Conservation (phyloP, 495 filamentous ascomycete genomes). For the Aspergillus bertholletiae region DNA sequence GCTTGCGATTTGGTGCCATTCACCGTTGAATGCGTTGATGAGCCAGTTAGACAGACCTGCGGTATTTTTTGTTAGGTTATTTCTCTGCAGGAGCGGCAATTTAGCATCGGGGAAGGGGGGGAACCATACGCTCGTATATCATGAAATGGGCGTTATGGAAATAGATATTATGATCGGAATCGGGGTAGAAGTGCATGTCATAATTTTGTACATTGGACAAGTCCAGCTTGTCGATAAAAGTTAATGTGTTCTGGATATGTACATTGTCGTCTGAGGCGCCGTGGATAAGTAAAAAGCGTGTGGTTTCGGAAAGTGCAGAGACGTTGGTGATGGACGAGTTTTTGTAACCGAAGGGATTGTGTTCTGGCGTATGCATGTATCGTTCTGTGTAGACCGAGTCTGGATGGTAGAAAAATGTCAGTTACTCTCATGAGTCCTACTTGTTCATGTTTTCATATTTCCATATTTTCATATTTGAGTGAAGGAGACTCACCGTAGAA, state of each 20-base stretch:
- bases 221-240: conserved; percentile 82
- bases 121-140: conserved; percentile 88
- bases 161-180: conserved; percentile 91
- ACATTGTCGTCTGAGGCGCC: conserved; percentile 95
- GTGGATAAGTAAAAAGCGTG: conserved; percentile 91
- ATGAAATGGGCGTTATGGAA: conserved; percentile 92
- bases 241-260: conserved; percentile 88
- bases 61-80: conserved; percentile 23
- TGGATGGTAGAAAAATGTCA: conserved; percentile 13
- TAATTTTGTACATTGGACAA: conserved; percentile 85
- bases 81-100: neutral
- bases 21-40: conserved; percentile 95
- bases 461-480: neutral
- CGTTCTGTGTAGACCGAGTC: conserved; percentile 95
- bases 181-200: conserved; percentile 93
- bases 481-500: conserved; percentile 60
- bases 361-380: conserved; percentile 89
- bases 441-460: neutral
- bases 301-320: conserved; percentile 63
- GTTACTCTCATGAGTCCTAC: neutral
- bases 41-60: conserved; percentile 88
- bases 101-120: neutral
- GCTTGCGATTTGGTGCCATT: conserved; percentile 75
- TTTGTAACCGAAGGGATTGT: conserved; percentile 74
- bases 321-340: conserved; percentile 70